phyloP scores from a whole-genome alignment of 2,329 filamentous ascomycete genomes.

The Trichoderma gracile region DNA sequence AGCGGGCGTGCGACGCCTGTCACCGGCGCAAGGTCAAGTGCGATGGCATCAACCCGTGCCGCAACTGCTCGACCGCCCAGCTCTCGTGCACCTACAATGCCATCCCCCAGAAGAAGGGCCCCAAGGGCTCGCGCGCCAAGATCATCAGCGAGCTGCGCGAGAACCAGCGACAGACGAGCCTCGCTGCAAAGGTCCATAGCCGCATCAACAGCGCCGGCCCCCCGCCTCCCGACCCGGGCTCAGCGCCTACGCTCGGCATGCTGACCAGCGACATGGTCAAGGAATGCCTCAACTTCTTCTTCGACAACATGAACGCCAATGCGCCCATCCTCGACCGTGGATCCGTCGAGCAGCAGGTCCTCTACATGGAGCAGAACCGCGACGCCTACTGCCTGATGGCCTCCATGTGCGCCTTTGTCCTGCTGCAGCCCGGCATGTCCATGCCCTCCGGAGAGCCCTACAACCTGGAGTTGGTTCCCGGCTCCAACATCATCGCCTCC shows the following conservation, averaged over 20 bases:
- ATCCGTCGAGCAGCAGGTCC: constrained; percentile 57
- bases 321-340: constrained; percentile 63
- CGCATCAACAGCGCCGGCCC: constrained; percentile 57
- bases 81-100: constrained; percentile 73
- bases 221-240: constrained; percentile 48
- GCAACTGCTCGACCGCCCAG: constrained; percentile 67
- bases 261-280: constrained; percentile 64
- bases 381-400: constrained; percentile 66
- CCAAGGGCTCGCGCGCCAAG: constrained; percentile 72
- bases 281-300: constrained; percentile 67
- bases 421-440: constrained; percentile 68
- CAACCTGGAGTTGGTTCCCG: constrained; percentile 57
- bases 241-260: constrained; percentile 60
- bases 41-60: constrained; percentile 69
- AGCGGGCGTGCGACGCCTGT: constrained; percentile 70
- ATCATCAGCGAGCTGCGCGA: constrained; percentile 73
- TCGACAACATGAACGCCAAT: constrained; percentile 64
- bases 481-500: constrained; percentile 63
- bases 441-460: constrained; percentile 59
- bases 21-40: constrained; percentile 76
- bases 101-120: constrained; percentile 74
- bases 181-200: constrained; percentile 62
- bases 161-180: constrained; percentile 65
- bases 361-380: constrained; percentile 62
- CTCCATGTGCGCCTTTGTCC: constrained; percentile 66